phyloP scores from a whole-genome alignment of 2,329 filamentous ascomycete species.

The Hysterium pulicare region DNA sequence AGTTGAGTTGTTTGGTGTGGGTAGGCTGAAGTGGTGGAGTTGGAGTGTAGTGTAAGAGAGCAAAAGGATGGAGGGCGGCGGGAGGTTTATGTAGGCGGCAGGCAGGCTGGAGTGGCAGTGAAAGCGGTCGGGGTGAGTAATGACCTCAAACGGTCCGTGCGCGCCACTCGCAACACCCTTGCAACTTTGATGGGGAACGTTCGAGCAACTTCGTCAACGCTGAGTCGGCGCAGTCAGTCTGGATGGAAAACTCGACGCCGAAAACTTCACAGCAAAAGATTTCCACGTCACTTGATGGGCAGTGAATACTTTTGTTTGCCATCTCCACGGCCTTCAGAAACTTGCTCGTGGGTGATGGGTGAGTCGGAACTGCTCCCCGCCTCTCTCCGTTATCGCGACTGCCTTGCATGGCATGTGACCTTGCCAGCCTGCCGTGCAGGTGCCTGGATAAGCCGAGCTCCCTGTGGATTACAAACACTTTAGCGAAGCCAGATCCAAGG shows the following conservation, averaged over 20 bases:
- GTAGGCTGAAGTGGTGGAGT: conserved; percentile 8
- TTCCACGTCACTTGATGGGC: no score
- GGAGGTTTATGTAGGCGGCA: conserved; percentile 30
- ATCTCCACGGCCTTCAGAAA: no score
- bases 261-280: no score
- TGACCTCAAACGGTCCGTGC: conserved; percentile 31
- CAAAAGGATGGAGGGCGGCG: conserved; percentile 9
- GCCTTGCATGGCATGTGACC: not conserved
- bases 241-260: no score
- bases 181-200: conserved; percentile 18
- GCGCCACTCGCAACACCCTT: conserved; percentile 3
- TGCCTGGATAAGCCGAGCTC: not conserved
- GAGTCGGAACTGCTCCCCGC: no score
- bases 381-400: not conserved
- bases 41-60: conserved; percentile 16
- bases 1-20: conserved; percentile 5
- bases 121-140: conserved; percentile 22
- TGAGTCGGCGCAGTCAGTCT: no score
- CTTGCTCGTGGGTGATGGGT: no score
- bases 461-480: no score
- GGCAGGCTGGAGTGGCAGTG: conserved; percentile 31
- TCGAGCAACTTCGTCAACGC: conserved; percentile 27
- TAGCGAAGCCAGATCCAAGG: no score
- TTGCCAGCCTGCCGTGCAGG: not conserved
- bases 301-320: no score